phyloP scores from a whole-genome alignment of 495 filamentous ascomycete species.

The Talaromyces ruber region DNA sequence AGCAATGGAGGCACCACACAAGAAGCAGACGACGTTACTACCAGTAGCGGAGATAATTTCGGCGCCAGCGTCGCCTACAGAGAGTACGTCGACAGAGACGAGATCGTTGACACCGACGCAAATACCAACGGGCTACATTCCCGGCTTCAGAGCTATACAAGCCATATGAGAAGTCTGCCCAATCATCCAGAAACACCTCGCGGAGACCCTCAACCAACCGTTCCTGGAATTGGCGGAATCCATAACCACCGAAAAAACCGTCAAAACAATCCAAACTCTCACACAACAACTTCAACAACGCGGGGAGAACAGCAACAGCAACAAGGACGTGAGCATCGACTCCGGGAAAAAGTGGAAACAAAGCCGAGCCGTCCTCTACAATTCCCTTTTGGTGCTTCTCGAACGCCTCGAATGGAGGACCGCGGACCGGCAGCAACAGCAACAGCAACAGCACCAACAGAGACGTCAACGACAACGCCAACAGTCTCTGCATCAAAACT shows the following conservation, averaged over 20 bases:
- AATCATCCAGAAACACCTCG: neutral
- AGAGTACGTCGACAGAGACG: neutral
- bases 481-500: constrained; percentile 22
- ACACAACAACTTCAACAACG: neutral
- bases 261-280: neutral
- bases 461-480: constrained; percentile 11
- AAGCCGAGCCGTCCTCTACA: neutral
- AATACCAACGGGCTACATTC: neutral
- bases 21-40: neutral
- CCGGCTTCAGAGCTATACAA: neutral
- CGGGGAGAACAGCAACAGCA: neutral
- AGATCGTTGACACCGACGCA: neutral
- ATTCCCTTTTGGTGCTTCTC: neutral
- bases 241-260: neutral
- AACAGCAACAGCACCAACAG: neutral
- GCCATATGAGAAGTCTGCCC: neutral
- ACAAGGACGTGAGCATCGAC: neutral
- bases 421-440: neutral
- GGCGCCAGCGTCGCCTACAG: neutral
- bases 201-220: constrained; percentile 4
- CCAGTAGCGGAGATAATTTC: neutral
- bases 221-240: constrained; percentile 12
- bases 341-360: neutral
- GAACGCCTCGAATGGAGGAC: neutral
- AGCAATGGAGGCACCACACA: neutral